These are phyloP conservation scores for Perkinsus olseni DNA, from an alignment of 169 alveolate species.

Conservation along the genomic window DNA sequence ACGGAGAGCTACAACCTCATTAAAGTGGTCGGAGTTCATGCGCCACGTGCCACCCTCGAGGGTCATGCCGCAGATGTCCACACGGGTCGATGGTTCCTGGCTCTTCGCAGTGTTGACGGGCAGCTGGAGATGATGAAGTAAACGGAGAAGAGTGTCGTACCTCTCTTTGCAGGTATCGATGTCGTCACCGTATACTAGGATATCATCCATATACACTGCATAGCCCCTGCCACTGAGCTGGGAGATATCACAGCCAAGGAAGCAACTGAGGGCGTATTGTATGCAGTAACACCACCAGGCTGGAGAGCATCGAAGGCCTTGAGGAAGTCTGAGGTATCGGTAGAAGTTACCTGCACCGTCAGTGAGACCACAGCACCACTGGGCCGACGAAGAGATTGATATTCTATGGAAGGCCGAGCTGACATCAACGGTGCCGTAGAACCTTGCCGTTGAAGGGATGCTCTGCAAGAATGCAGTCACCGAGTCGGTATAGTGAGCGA, in stretches of 20 bases:
- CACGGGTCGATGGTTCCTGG: neutral
- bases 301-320: neutral
- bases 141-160: neutral
- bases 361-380: neutral
- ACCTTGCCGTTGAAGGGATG: neutral
- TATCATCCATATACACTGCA: neutral
- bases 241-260: neutral
- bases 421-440: neutral
- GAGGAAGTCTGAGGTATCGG: neutral
- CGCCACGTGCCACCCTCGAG: neutral
- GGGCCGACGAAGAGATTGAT: neutral
- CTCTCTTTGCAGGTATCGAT: neutral
- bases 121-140: neutral
- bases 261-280: neutral
- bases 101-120: neutral
- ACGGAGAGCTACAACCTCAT: neutral
- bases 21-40: neutral
- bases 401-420: neutral
- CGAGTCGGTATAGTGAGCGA: neutral
- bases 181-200: neutral
- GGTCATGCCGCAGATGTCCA: neutral
- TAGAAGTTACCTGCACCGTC: neutral
- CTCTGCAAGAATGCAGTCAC: neutral
- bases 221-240: neutral
- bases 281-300: neutral